These are phyloP conservation scores for Nemania sp. DNA, from an alignment of 2,329 filamentous ascomycete species.

Conservation along the genomic window DNA sequence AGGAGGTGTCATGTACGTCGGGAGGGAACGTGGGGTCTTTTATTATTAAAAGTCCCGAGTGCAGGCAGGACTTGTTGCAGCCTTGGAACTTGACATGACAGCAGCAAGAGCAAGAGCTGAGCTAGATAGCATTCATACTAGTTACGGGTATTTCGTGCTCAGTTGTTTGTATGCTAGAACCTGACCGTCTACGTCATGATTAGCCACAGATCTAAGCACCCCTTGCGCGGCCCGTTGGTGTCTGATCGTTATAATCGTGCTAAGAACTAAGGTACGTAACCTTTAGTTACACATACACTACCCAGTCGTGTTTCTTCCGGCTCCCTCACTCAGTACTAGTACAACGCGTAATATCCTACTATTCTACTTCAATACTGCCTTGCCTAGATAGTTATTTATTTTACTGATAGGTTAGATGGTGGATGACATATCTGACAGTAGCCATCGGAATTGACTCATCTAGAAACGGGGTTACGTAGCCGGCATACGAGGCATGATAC, in stretches of 20 bases:
- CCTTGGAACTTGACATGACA: background rate
- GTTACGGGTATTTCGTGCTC: background rate
- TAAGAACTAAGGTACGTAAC: background rate
- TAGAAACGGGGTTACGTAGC: slow-evolving; percentile 29
- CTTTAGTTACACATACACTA: background rate
- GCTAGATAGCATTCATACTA: background rate
- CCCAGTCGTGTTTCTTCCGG: too few species aligned
- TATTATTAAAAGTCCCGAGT: slow-evolving; percentile 22
- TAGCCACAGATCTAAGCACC: slow-evolving; percentile 12
- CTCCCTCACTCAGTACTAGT: background rate
- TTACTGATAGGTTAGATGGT: slow-evolving; percentile 14
- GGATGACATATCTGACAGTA: background rate
- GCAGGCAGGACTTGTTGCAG: background rate
- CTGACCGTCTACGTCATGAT: slow-evolving; percentile 33
- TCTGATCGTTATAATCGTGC: slow-evolving; percentile 6
- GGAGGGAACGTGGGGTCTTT: slow-evolving; percentile 32
- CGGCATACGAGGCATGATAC: slow-evolving; percentile 11
- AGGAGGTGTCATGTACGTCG: background rate
- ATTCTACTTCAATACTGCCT: background rate
- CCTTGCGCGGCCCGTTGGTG: slow-evolving; percentile 8
- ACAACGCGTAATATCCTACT: background rate
- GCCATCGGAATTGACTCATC: slow-evolving; percentile 17
- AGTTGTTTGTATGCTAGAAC: slow-evolving; percentile 1
- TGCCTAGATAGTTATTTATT: too few species aligned
- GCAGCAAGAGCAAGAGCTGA: slow-evolving; percentile 17